Evolutionary conservation across 2,329 filamentous ascomycete genomes (phyloP), one percentile per base, ranked within the genome.

Genomic region (Fusarium palustre): DNA sequence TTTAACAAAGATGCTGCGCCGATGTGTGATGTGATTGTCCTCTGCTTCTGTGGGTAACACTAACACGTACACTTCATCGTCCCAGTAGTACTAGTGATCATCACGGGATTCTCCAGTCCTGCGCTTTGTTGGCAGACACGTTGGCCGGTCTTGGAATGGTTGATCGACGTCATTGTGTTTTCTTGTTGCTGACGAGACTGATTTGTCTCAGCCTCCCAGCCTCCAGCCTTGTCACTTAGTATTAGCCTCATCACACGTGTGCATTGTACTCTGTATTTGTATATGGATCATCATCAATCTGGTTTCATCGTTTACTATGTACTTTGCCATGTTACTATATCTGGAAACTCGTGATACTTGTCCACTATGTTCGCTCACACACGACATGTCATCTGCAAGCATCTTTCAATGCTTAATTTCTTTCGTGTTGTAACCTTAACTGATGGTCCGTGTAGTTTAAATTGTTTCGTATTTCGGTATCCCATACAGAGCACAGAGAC

Each of bases 191-290:
- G 42, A 60, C 50, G 36, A 70, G 59, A 66, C 55, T 34, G 52
- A 60, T 56, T 68, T 38, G 59, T 52, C 58, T 68, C 68, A 71
- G 60, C 61, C 58, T 52, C 58, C 63, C 66, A 69, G 50, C 58
- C 13, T 60, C 54, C 42, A 62, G 30, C 48, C 63, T 70, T 60
- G 46, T 41, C 41, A 55, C 47, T 55, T 59, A 30, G 9, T 30
- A 30, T 30, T 30, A 71, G 61, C 65, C 56, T 68, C 53, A 59
- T 33, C 7, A 36, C 38, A 33, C 12, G 6, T 48, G 33, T 28
- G 20, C 15, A 20, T 39, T 49, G 24, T 28, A 41, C 36, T 39
- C 36, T 4, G 36, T 22, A 39, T 39, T 4, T 9, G 36, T 47
- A 10, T 20, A 31, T 33, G 24, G 53, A 28, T 45, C 24, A 43